phyloP scores from a whole-genome alignment of 331 rosid genomes.

The Malus hybrid region DNA sequence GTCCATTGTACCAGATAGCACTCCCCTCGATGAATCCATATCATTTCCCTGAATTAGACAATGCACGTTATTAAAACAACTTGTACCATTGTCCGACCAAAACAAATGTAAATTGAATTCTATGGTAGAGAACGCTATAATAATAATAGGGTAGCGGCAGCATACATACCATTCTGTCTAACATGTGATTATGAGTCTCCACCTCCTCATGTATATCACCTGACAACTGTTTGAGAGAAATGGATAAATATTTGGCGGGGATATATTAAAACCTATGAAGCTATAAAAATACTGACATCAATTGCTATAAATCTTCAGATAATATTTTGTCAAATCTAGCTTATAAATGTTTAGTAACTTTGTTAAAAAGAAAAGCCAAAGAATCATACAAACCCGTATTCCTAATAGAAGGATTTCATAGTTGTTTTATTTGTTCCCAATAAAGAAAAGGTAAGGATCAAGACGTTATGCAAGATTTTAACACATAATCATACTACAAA shows the following conservation, averaged over 20 bases:
- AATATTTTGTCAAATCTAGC: neutral
- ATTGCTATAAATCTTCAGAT: no score
- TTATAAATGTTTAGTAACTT: neutral
- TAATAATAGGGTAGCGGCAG: neutral
- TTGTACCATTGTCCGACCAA: neutral
- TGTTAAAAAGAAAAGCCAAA: neutral
- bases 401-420: neutral
- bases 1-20: conserved; percentile 94
- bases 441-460: neutral
- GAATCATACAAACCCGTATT: neutral
- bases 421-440: neutral
- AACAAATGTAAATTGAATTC: neutral
- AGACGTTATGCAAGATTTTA: neutral
- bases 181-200: conserved; percentile 77
- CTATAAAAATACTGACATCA: neutral
- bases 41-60: conserved; percentile 59
- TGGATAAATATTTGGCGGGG: neutral
- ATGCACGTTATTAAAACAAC: neutral
- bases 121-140: no score
- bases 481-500: neutral
- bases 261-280: neutral
- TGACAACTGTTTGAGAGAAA: conserved; percentile 62
- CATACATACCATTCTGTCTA: conserved; percentile 71
- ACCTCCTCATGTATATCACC: conserved; percentile 95
- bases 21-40: conserved; percentile 95